These are phyloP conservation scores for Leucaena leucocephala DNA, from an alignment of 306 rosid species.

Conservation along the genomic window DNA sequence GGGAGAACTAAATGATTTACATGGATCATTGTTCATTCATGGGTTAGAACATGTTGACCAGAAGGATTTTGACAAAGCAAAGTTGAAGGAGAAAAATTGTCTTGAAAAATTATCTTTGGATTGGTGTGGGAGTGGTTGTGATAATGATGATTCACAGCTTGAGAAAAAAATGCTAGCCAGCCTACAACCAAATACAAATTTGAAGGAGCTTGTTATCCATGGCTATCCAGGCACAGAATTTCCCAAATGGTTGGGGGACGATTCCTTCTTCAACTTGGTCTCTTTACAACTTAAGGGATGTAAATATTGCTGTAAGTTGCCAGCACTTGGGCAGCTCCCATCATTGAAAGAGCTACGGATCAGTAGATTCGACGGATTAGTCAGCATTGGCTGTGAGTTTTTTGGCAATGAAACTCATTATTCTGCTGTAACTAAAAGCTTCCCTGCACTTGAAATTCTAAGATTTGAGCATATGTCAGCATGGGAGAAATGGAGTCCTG, in stretches of 20 bases:
- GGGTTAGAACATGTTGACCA: neutral
- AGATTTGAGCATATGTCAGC: slow-evolving; percentile 33
- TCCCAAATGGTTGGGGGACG: slow-evolving; percentile 47
- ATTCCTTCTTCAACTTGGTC: slow-evolving; percentile 34
- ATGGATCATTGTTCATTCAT: slow-evolving; percentile 42
- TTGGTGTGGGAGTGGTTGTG: slow-evolving; percentile 36
- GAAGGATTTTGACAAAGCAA: slow-evolving; percentile 34
- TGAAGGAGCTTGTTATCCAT: slow-evolving; percentile 38
- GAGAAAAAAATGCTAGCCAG: slow-evolving; percentile 32
- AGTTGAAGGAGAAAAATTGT: slow-evolving; percentile 41
- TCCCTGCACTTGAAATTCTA: slow-evolving; percentile 42
- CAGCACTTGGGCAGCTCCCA: slow-evolving; percentile 49
- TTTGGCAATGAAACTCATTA: slow-evolving; percentile 16
- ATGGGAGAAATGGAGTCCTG: slow-evolving; percentile 44
- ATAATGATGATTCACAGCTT: slow-evolving; percentile 28
- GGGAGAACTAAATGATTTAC: slow-evolving; percentile 34
- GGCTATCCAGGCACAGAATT: slow-evolving; percentile 46
- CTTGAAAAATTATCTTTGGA: slow-evolving; percentile 37
- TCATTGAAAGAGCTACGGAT: slow-evolving; percentile 40
- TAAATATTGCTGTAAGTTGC: slow-evolving; percentile 43
- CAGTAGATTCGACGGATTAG: slow-evolving; percentile 33
- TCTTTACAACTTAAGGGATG: slow-evolving; percentile 33
- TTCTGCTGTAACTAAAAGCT: neutral
- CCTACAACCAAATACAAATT: slow-evolving; percentile 39
- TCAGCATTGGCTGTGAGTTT: slow-evolving; percentile 37